A percentile compares a stretch with the other conserved stretches of the same genome.
phyloP scores from a whole-genome alignment of 2,329 filamentous ascomycete species.

The Dothideomycetidae sp. region DNA sequence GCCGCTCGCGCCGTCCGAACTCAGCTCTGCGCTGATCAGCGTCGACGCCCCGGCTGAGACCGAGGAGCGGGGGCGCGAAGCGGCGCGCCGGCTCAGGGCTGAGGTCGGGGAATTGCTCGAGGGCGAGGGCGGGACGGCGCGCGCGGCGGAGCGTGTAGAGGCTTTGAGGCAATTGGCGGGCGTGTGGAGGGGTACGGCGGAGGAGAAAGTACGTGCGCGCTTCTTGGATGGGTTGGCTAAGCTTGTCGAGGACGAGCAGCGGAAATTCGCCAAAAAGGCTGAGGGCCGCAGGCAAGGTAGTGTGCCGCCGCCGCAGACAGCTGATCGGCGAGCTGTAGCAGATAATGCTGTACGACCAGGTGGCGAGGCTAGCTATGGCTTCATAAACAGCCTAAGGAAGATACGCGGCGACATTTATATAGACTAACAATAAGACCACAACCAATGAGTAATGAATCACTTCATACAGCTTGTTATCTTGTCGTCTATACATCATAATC shows the following conservation, averaged over 20 bases:
- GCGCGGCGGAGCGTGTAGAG: conserved; percentile 59
- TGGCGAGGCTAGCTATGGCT: conserved; percentile 32
- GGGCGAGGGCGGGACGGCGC: conserved; percentile 50
- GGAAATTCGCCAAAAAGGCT: conserved; percentile 26
- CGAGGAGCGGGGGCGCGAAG: conserved; percentile 76
- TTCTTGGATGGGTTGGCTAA: conserved; percentile 72
- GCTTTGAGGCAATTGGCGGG: conserved; percentile 58
- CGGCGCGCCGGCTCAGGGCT: conserved; percentile 52
- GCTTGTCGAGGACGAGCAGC: conserved; percentile 62
- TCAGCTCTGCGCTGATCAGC: conserved; percentile 78
- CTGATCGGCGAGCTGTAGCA: conserved; percentile 17
- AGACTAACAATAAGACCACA: too few relatives aligned
- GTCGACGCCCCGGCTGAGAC: conserved; percentile 75
- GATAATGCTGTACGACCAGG: conserved; percentile 11
- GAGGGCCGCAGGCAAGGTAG: conserved; percentile 12
- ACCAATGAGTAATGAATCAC: too few relatives aligned
- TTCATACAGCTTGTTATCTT: too few relatives aligned
- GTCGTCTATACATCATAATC: conserved; percentile 1
- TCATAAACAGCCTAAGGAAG: conserved; percentile 39
- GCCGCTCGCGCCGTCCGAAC: conserved; percentile 76
- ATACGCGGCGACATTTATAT: conserved; percentile 40
- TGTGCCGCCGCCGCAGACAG: conserved; percentile 14
- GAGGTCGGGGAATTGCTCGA: conserved; percentile 59
- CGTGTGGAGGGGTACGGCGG: conserved; percentile 93
- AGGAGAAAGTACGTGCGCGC: conserved; percentile 70